phyloP scores from a whole-genome alignment of 345 rosid genomes.

The Gossypium australe region DNA sequence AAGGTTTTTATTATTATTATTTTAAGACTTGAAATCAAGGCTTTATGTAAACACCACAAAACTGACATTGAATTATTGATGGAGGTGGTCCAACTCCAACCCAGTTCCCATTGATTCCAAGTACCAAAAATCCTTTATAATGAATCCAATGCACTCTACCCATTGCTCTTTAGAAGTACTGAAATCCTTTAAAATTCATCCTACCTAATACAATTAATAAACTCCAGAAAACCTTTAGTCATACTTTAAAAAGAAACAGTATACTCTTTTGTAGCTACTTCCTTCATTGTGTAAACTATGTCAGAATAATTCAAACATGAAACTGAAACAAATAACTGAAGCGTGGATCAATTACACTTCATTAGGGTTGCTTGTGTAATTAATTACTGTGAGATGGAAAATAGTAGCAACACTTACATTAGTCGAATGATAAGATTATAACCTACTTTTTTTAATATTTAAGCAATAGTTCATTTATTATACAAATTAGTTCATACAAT shows the following conservation, averaged over 20 bases:
- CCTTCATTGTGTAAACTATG: not conserved
- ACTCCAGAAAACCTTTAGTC: not conserved
- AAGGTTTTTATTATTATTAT: no score
- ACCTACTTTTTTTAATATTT: no score
- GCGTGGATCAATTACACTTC: no score
- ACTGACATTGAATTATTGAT: not conserved
- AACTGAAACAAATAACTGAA: not conserved
- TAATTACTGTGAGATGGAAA: no score
- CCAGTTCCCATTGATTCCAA: not conserved
- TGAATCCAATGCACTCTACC: not conserved
- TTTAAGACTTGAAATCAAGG: no score
- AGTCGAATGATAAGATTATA: no score
- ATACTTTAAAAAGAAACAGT: not conserved
- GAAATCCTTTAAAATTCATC: not conserved
- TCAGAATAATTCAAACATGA: not conserved
- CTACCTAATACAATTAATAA: not conserved
- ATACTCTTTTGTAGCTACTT: not conserved
- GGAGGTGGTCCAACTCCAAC: not conserved
- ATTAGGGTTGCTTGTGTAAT: no score
- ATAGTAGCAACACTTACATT: no score
- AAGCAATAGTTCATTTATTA: no score
- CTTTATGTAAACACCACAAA: no score
- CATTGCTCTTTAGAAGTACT: not conserved
- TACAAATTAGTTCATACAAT: no score
- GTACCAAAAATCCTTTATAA: not conserved